Conservation (phyloP, 2,329 filamentous ascomycete genomes). For the Graphilbum fragrans region DNA sequence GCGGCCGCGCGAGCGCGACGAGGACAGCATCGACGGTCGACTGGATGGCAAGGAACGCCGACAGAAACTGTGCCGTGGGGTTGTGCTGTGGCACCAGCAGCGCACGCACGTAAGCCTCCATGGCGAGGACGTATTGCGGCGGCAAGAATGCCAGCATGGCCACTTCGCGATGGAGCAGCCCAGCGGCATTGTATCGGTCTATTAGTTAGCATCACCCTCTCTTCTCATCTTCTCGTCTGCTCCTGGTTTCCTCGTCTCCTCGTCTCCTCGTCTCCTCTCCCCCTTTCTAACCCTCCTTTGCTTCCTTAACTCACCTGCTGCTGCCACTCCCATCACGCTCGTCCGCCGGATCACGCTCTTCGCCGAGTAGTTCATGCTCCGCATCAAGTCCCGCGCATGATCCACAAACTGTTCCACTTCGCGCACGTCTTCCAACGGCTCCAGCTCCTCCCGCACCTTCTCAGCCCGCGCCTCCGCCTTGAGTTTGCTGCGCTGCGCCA, state of each 20-base stretch:
- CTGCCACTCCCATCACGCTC: conserved; percentile 57
- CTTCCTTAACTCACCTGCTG: conserved; percentile 39
- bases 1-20: conserved; percentile 64
- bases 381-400: conserved; percentile 80
- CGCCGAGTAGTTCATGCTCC: conserved; percentile 71
- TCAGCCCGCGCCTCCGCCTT: conserved; percentile 78
- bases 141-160: conserved; percentile 56
- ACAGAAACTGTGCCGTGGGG: conserved; percentile 62
- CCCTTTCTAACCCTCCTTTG: too few species aligned
- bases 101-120: conserved; percentile 58
- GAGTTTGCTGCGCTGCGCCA: conserved; percentile 74
- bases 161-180: conserved; percentile 30
- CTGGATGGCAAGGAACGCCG: conserved; percentile 66
- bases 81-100: conserved; percentile 58
- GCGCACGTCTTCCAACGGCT: conserved; percentile 68
- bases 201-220: conserved; percentile 6
- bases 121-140: conserved; percentile 50
- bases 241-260: too few species aligned
- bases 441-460: conserved; percentile 77
- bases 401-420: conserved; percentile 91
- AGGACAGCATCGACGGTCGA: conserved; percentile 75
- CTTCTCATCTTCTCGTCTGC: too few species aligned
- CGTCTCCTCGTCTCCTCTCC: too few species aligned
- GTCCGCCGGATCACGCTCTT: conserved; percentile 71
- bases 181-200: conserved; percentile 59